A percentile compares a stretch with the other conserved stretches of the same genome.
phyloP scores from a whole-genome alignment of 2,329 filamentous ascomycete species.

The Claviceps fusiformis region DNA sequence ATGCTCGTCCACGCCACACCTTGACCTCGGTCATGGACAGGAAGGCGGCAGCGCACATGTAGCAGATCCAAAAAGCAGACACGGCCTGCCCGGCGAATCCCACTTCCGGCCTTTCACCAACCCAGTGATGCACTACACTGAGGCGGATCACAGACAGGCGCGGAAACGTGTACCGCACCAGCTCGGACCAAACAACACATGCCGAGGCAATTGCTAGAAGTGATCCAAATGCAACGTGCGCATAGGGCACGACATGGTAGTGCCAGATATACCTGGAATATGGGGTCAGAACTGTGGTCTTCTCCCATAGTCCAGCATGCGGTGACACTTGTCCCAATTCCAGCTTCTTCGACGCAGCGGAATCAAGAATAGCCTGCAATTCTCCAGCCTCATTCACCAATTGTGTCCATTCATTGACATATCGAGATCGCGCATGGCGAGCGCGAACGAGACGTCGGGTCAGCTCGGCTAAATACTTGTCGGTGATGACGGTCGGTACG shows the following conservation, averaged over 20 bases:
- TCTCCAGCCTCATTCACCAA: slow-evolving; percentile 62
- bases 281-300: slow-evolving; percentile 55
- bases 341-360: slow-evolving; percentile 64
- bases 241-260: slow-evolving; percentile 56
- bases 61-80: slow-evolving; percentile 78
- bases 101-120: slow-evolving; percentile 57
- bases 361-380: slow-evolving; percentile 72
- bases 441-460: slow-evolving; percentile 72
- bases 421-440: slow-evolving; percentile 69
- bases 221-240: slow-evolving; percentile 50
- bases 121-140: slow-evolving; percentile 62
- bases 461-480: slow-evolving; percentile 82
- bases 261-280: slow-evolving; percentile 70
- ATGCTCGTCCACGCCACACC: slow-evolving; percentile 89
- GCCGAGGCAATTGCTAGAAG: slow-evolving; percentile 62
- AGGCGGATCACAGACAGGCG: slow-evolving; percentile 56
- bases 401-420: slow-evolving; percentile 72
- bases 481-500: slow-evolving; percentile 74
- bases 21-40: slow-evolving; percentile 83
- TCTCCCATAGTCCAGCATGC: slow-evolving; percentile 39
- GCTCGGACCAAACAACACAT: slow-evolving; percentile 84
- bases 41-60: slow-evolving; percentile 88
- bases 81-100: slow-evolving; percentile 78
- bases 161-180: slow-evolving; percentile 71
- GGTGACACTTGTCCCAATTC: slow-evolving; percentile 53